Evolutionary conservation across 306 rosid genomes (phyloP), one percentile per base, ranked within the genome.

Genomic region (Calophaca sinica): DNA sequence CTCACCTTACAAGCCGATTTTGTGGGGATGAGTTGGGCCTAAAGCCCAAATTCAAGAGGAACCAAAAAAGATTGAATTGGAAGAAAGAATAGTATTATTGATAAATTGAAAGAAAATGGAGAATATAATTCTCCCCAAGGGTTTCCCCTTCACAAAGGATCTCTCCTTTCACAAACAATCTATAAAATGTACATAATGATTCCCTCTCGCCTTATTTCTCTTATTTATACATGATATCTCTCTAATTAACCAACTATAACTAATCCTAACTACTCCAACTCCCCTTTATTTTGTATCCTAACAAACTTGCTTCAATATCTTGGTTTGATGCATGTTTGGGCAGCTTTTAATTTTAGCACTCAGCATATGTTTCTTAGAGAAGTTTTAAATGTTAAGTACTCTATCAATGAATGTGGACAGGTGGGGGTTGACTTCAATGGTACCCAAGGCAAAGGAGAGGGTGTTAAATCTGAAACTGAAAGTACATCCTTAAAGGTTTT

Each of bases 361-460:
- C 63, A 10, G 36, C 62, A n/a, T 42, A 42, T 58, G 14, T 50
- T 72, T 46, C 75, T 42, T 48, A 57, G 52, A 62, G 11, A 20
- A 46, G 42, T 9, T 64, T 14, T 49, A 64, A 70, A 55, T 70
- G 65, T 49, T 68, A 35, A 82, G 5, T 38, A 50, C 29, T 70
- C 48, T 78, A 46, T 63, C 52, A 62, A 55, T 78, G 80, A 65
- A 75, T 52, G 58, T 54, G 76, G 80, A 54, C 87, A 90, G 96
- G 96, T 93, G 73, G 96, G 85, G 65, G 98, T 93, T 82, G 97
- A 87, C 70, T 91, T 89, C 78, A 83, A 92, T 64, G 91, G 87
- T 54, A 81, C 83, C 15, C 96, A 91, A 46, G 93, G 88, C 63
- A 84, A 78, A 58, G 92, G 88, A 69, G 92, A 70, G 60, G 86